Base-by-base conservation (phyloP, 176 grass and related monocot genomes). In the Saccharum officinarum region DNA sequence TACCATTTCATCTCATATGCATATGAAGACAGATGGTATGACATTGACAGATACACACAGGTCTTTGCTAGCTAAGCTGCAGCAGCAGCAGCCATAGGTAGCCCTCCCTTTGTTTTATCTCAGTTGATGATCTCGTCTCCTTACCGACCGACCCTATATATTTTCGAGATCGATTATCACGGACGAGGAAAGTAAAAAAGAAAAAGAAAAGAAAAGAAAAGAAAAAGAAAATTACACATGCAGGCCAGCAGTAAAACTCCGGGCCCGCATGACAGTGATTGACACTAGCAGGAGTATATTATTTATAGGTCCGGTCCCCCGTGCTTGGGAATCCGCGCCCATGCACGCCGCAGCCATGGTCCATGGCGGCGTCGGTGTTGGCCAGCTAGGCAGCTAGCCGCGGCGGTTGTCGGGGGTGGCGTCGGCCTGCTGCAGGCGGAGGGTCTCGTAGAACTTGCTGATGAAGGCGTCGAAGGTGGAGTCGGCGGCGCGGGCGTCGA, bases 401-500 rank as follows among this genome's bases (percentile, higher is more conserved):
- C 88, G 86, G 79, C 83, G 22, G 85, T 83, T 82, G 34, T 95
- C 88, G 4, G 95, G 96, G 37, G 93, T 98, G 61, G 80, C 88
- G 37, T 73, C 50, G 3, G 76, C 87, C 40, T 87, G 88, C 84
- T 99, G 97, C 40, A 88, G 63, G 42, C 62, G 77, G 62, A 99
- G 97, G 84, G 92, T 92, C 66, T 96, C 90, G 84, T 89, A 85
- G 84, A 99, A 99, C 16, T 36, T 76, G 82, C 36, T 92, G 38
- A 99, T 99, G 90, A 91, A 99, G 80, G 76, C 83, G 64, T 82
- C 90, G 1, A 87, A 85, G 80, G 79, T n/a, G 83, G 78, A 59
- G 77, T 99, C n/a, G n/a, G n/a, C 88, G 5, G 94, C 90, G 60
- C 78, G 67, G 45, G 70, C 44, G 46, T 96, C 88, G 47, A 64